These are phyloP conservation scores for Neurospora discreta DNA, from an alignment of 495 filamentous ascomycete species.

Conservation along the genomic window DNA sequence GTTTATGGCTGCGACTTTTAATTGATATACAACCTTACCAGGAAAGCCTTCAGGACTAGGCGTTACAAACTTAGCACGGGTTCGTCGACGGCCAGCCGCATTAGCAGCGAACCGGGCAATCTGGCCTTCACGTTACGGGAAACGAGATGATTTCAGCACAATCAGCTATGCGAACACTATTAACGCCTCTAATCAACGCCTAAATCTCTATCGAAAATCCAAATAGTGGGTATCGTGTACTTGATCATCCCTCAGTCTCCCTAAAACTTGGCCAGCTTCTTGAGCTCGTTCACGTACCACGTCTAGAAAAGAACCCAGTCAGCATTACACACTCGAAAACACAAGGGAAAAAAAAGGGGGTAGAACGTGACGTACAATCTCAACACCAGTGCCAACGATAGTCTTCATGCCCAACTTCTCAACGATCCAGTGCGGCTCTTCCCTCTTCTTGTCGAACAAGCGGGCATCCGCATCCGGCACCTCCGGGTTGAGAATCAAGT, in stretches of 20 bases:
- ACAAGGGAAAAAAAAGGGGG: not conserved
- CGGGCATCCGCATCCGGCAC: conserved; percentile 38
- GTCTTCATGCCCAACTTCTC: conserved; percentile 25
- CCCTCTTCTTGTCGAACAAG: conserved; percentile 25
- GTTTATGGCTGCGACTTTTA: not conserved
- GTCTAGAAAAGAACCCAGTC: not conserved
- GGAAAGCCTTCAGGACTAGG: not conserved
- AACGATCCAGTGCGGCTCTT: conserved; percentile 22
- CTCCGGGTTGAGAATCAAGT: conserved; percentile 40
- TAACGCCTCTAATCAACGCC: not conserved
- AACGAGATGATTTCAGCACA: not conserved
- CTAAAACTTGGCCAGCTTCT: not conserved
- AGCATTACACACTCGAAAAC: not conserved
- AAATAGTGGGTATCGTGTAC: not conserved
- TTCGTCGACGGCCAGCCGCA: not conserved
- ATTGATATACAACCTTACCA: not conserved
- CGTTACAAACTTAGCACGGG: not conserved
- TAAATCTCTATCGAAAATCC: not conserved
- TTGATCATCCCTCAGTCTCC: not conserved
- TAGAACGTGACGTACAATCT: not conserved
- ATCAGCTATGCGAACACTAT: not conserved
- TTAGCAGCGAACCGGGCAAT: not conserved
- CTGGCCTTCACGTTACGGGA: not conserved
- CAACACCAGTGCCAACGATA: conserved; percentile 12
- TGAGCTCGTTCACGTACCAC: not conserved